These are phyloP conservation scores for Prunus mongolica DNA, from an alignment of 306 rosid genomes.

Conservation along the genomic window DNA sequence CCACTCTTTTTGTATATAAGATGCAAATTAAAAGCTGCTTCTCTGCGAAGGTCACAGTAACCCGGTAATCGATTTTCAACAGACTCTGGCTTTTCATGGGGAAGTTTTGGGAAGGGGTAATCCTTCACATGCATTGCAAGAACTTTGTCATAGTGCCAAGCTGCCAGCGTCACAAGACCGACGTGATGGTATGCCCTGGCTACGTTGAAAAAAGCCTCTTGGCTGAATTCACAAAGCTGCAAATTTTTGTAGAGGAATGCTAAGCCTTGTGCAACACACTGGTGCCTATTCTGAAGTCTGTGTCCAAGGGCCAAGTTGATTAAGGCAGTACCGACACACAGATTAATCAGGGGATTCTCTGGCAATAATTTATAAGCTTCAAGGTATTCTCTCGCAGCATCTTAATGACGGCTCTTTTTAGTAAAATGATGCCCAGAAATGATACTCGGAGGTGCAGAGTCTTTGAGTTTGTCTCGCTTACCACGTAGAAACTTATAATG, in stretches of 20 bases:
- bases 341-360: slow-evolving; percentile 72
- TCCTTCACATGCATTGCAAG: slow-evolving; percentile 59
- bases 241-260: slow-evolving; percentile 77
- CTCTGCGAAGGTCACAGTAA: slow-evolving; percentile 74
- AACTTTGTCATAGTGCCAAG: slow-evolving; percentile 63
- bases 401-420: slow-evolving; percentile 70
- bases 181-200: slow-evolving; percentile 84
- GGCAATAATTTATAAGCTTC: slow-evolving; percentile 79
- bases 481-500: slow-evolving; percentile 60
- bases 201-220: slow-evolving; percentile 81
- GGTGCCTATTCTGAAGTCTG: slow-evolving; percentile 89
- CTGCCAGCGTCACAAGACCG: slow-evolving; percentile 72
- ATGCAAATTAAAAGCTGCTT: slow-evolving; percentile 86
- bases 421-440: slow-evolving; percentile 78
- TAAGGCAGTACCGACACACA: slow-evolving; percentile 83
- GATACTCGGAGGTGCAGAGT: slow-evolving; percentile 74
- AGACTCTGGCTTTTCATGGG: slow-evolving; percentile 43
- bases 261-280: slow-evolving; percentile 78
- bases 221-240: slow-evolving; percentile 64
- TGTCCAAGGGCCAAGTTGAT: slow-evolving; percentile 80
- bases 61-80: slow-evolving; percentile 41
- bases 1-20: slow-evolving; percentile 80
- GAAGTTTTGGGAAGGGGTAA: slow-evolving; percentile 64
- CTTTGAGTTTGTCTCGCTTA: slow-evolving; percentile 58
- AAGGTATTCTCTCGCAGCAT: slow-evolving; percentile 87